Conservation (phyloP, 495 filamentous ascomycete species). For the Echria macrotheca region DNA sequence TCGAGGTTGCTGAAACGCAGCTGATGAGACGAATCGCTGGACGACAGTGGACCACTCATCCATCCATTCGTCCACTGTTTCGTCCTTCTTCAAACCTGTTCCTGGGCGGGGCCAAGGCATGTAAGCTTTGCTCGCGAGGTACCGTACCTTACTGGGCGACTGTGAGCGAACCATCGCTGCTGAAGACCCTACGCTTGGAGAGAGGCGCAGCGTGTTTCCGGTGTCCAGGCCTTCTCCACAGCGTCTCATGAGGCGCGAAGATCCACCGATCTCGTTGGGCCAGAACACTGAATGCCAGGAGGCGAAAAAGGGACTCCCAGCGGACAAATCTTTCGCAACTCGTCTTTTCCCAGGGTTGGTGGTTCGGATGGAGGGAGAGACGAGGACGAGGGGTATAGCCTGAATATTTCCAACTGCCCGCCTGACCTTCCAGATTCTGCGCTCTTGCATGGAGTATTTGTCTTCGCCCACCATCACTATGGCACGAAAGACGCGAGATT, state of each 20-base stretch:
- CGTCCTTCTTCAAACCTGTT: conserved; percentile 9
- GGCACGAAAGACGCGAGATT: too few species aligned
- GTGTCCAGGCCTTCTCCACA: neutral
- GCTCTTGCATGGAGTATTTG: neutral
- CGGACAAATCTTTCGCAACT: neutral
- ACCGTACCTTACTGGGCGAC: too few species aligned
- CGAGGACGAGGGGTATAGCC: neutral
- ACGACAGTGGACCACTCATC: neutral
- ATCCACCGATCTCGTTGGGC: neutral
- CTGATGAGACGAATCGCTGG: conserved; percentile 1
- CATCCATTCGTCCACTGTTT: too few species aligned
- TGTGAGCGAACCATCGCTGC: too few species aligned
- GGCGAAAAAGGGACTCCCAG: neutral
- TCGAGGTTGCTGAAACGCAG: too few species aligned
- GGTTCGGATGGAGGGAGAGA: neutral
- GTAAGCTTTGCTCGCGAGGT: too few species aligned
- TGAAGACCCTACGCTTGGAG: too few species aligned
- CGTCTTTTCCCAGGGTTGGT: neutral
- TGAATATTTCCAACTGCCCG: neutral
- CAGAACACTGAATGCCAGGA: neutral
- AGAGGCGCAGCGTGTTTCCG: too few species aligned
- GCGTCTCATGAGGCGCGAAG: neutral
- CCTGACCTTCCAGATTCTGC: neutral
- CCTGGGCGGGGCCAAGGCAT: neutral
- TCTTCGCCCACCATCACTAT: neutral